Evolutionary conservation across 352 stramenopile species (phyloP).

Genomic region (Aphanomyces astaci): DNA sequence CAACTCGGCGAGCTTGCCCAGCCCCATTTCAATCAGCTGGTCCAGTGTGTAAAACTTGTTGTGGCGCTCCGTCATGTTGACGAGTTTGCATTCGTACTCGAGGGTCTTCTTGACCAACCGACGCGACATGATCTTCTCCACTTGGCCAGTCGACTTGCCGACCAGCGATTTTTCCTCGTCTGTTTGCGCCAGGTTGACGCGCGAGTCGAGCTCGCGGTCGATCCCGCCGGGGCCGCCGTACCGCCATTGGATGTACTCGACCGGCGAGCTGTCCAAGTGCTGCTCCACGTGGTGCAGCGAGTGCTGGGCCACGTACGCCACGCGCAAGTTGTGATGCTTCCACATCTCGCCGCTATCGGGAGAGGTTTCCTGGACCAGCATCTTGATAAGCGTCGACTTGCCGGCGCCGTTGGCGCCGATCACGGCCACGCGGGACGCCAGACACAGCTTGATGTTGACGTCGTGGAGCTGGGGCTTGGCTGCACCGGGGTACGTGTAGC

Average conservation of each 20-base stretch:
- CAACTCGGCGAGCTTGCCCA: slow-evolving; percentile 50
- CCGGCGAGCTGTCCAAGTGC: slow-evolving; percentile 90
- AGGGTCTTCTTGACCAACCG: slow-evolving; percentile 62
- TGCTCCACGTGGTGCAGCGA: slow-evolving; percentile 96
- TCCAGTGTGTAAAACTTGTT: slow-evolving; percentile 66
- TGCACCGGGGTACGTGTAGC: slow-evolving; percentile 80
- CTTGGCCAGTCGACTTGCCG: slow-evolving; percentile 86
- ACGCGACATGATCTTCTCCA: slow-evolving; percentile 92
- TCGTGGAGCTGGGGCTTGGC: slow-evolving; percentile 86
- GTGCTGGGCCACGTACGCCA: slow-evolving; percentile 96
- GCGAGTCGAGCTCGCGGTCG: slow-evolving; percentile 84
- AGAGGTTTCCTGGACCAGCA: slow-evolving; percentile 73
- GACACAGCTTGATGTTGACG: slow-evolving; percentile 91
- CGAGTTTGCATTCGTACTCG: slow-evolving; percentile 87
- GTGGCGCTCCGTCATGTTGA: slow-evolving; percentile 57
- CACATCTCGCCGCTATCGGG: slow-evolving; percentile 64
- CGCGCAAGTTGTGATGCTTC: slow-evolving; percentile 88
- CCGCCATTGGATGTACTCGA: slow-evolving; percentile 97
- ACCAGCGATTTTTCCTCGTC: slow-evolving; percentile 87
- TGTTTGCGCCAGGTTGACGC: slow-evolving; percentile 87
- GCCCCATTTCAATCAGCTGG: slow-evolving; percentile 56
- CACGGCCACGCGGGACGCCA: slow-evolving; percentile 93
- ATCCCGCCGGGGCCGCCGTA: slow-evolving; percentile 94
- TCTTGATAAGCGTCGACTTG: slow-evolving; percentile 98
- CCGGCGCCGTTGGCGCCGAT: slow-evolving; percentile 95